Percentiles rank a stretch among this genome's conserved stretches.
phyloP scores from a whole-genome alignment of 139 green algal genomes.

The Diplosphaera chodatii region DNA sequence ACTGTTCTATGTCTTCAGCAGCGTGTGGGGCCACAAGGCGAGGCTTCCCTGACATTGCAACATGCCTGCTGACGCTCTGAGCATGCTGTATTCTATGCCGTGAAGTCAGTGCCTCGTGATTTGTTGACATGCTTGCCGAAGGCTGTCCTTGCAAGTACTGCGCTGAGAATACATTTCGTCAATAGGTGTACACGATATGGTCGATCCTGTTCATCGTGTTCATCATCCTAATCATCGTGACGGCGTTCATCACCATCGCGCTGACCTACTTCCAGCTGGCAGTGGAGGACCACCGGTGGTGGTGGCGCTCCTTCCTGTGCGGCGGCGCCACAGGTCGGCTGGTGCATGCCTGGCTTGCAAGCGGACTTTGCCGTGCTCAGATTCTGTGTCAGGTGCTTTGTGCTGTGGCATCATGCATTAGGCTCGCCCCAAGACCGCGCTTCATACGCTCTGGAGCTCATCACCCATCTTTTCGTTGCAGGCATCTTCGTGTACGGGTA shows the following conservation, averaged over 20 bases:
- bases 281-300: constrained; percentile 90
- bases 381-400: neutral
- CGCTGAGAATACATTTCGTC: neutral
- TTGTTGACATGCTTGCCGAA: too few species aligned
- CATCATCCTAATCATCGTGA: constrained; percentile 88
- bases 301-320: constrained; percentile 91
- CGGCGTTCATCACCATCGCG: constrained; percentile 91
- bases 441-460: too few species aligned
- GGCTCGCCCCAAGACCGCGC: too few species aligned
- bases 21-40: constrained; percentile 94
- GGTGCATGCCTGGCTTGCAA: constrained; percentile 84
- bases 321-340: constrained; percentile 88
- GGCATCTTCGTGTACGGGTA: constrained; percentile 94
- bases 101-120: too few species aligned
- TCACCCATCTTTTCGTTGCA: too few species aligned
- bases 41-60: too few species aligned
- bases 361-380: too few species aligned
- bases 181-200: constrained; percentile 86
- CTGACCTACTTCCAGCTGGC: constrained; percentile 96
- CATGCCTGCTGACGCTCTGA: too few species aligned
- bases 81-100: too few species aligned
- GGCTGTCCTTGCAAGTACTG: too few species aligned
- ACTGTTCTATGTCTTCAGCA: constrained; percentile 92
- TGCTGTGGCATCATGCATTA: too few species aligned
- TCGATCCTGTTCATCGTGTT: constrained; percentile 94